Percentiles rank a stretch among this genome's conserved stretches.
phyloP scores from a whole-genome alignment of 768 basidiomycete species.

The Suillus luteus region DNA sequence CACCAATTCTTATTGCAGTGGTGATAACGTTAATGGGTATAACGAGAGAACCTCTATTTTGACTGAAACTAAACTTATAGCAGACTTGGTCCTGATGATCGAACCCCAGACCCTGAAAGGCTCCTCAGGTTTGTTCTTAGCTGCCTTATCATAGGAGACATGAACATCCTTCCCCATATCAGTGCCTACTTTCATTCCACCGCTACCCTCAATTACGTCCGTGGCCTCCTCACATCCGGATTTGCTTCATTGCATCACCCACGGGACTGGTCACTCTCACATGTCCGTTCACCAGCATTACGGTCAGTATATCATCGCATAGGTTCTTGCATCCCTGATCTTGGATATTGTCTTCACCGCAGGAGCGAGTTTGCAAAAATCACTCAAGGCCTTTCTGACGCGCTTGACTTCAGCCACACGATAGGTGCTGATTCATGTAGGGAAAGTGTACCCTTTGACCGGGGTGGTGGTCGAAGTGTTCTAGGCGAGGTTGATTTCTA shows the following conservation, averaged over 20 bases:
- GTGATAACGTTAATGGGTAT: conserved; percentile 95
- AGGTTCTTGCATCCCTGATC: conserved; percentile 18
- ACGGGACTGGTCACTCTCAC: conserved; percentile 86
- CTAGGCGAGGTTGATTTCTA: conserved; percentile 93
- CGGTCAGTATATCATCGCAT: conserved; percentile 44
- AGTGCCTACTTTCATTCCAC: conserved; percentile 97
- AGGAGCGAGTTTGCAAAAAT: conserved; percentile 86
- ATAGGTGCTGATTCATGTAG: conserved; percentile 70
- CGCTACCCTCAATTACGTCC: conserved; percentile 90
- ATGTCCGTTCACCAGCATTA: conserved; percentile 83
- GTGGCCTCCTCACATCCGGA: conserved; percentile 85
- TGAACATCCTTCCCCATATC: conserved; percentile 18
- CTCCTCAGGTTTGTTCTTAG: conserved; percentile 62
- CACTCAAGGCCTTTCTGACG: conserved; percentile 81
- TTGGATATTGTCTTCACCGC: conserved; percentile 10
- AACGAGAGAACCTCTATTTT: neutral
- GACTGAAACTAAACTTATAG: conserved; percentile 7
- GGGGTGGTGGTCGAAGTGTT: conserved; percentile 67
- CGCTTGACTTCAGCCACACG: conserved; percentile 89
- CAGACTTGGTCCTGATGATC: conserved; percentile 72
- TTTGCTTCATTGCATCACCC: conserved; percentile 94
- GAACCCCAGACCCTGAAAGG: conserved; percentile 88
- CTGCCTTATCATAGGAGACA: neutral
- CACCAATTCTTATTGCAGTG: conserved; percentile 46
- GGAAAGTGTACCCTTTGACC: conserved; percentile 57